Base-by-base conservation (phyloP, 177 flowering plant species). In the Vitis hybrid region DNA sequence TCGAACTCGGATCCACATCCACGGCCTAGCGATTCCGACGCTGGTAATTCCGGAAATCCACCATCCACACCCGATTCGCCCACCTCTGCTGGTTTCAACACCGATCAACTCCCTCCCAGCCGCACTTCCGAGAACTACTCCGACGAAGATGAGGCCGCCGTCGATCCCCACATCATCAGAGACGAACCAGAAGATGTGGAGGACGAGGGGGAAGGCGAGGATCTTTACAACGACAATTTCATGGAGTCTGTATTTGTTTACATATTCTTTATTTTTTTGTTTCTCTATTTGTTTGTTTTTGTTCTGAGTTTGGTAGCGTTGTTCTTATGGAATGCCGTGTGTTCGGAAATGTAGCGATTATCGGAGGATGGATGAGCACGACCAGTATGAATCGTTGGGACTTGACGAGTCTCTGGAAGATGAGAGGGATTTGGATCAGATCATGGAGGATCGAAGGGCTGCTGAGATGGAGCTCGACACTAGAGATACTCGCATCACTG, bases 151-250 rank as follows among this genome's bases (percentile, higher is more conserved):
- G 97, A 95, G 71, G 99, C 99, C 9, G 86, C 89, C 11, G 98
- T 95, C 11, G 99, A 95, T 70, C 96, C 92, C 11, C 64, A 77
- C 1, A 75, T 95, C 75, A 73, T 95, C 52, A 78, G 76, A 3
- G 96, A 95, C 48, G 99, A 87, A 11, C 81, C 81, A 0, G 91
- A 89, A 0, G 88, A 71, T 4, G 79, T 54, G 4, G 84, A 76
- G 5, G 97, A 87, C 21, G 98, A 91, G 40, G 97, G 87, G 57
- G 91, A 91, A 32, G 97, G 97, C 40, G 99, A 95, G 62, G 99
- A 95, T 84, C 97, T 95, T 14, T 93, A 55, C 82, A 83, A 90
- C 64, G 98, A 95, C 67, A 85, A 90, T 64, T 89, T 73, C 73
- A 27, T 92, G 82, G 86, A 91, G 97, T 90, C 4, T 16, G 69